phyloP scores from a whole-genome alignment of 192 early-diverging fungal genomes.

The Entomortierella beljakovae region DNA sequence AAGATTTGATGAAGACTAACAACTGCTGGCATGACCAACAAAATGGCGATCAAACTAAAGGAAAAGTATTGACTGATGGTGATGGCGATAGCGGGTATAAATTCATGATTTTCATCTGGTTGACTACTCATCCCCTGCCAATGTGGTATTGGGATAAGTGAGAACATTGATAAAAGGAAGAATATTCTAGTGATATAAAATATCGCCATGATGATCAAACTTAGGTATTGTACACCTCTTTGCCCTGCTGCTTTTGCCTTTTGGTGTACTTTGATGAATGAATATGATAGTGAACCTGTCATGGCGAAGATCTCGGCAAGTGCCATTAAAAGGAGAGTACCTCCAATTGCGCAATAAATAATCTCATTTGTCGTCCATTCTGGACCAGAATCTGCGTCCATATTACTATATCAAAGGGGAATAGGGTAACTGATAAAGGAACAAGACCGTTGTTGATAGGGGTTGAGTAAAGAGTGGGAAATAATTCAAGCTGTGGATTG shows the following conservation, averaged over 20 bases:
- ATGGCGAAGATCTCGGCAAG: slow-evolving; percentile 17
- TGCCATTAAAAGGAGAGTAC: slow-evolving; percentile 16
- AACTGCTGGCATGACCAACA: slow-evolving; percentile 21
- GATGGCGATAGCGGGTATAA: slow-evolving; percentile 6
- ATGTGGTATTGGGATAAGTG: slow-evolving; percentile 15
- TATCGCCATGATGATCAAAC: slow-evolving; percentile 15
- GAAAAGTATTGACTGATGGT: slow-evolving; percentile 11
- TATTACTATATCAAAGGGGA: too few relatives aligned
- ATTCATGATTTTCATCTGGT: slow-evolving; percentile 5
- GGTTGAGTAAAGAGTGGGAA: too few relatives aligned
- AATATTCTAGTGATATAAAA: slow-evolving; percentile 8
- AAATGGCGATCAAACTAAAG: slow-evolving; percentile 1
- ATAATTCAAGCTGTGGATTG: too few relatives aligned
- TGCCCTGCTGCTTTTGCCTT: slow-evolving; percentile 21
- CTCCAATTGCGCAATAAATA: slow-evolving; percentile 14
- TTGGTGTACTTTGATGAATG: slow-evolving; percentile 26
- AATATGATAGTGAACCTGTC: slow-evolving; percentile 22
- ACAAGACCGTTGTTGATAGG: too few relatives aligned
- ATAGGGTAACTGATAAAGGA: too few relatives aligned
- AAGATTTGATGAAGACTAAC: slow-evolving; percentile 16
- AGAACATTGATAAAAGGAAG: slow-evolving; percentile 16
- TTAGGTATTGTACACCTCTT: slow-evolving; percentile 21
- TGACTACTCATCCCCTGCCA: slow-evolving; percentile 15
- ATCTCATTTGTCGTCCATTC: slow-evolving; percentile 24
- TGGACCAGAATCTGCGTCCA: too few relatives aligned